phyloP scores from a whole-genome alignment of 2,329 filamentous ascomycete genomes.

The Ophidiomyces ophidiicola region DNA sequence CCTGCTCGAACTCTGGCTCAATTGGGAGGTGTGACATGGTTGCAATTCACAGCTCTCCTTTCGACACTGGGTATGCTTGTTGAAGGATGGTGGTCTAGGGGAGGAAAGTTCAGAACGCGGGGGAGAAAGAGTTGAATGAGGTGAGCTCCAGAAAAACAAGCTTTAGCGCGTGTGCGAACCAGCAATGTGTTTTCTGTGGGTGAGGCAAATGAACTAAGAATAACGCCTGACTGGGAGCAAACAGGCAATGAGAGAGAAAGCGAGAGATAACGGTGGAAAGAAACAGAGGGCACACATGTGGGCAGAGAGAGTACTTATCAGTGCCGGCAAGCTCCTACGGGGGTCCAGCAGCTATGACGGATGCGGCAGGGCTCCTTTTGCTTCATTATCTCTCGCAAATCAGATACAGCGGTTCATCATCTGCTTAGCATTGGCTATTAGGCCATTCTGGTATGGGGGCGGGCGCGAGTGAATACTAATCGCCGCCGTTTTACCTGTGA shows the following conservation, averaged over 20 bases:
- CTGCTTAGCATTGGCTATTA: too few relatives aligned
- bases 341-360: too few relatives aligned
- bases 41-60: conserved; percentile 3
- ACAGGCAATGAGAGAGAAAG: conserved; percentile 11
- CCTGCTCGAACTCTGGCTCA: conserved; percentile 98
- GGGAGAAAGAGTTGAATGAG: neutral
- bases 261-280: conserved; percentile 15
- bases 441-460: too few relatives aligned
- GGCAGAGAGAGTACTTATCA: conserved; percentile 12
- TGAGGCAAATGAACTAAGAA: conserved; percentile 2
- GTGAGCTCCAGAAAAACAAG: neutral
- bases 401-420: too few relatives aligned
- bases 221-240: conserved; percentile 2
- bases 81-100: neutral
- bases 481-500: neutral
- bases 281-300: conserved; percentile 15
- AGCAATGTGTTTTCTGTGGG: neutral
- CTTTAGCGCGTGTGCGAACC: conserved; percentile 4
- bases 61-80: neutral
- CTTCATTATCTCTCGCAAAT: too few relatives aligned
- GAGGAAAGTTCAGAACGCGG: neutral
- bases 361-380: too few relatives aligned
- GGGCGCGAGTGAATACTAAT: neutral
- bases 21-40: conserved; percentile 68
- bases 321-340: neutral